Base-by-base conservation (phyloP, 1,139 yeast species). In the Suhomyces ambrosiae region DNA sequence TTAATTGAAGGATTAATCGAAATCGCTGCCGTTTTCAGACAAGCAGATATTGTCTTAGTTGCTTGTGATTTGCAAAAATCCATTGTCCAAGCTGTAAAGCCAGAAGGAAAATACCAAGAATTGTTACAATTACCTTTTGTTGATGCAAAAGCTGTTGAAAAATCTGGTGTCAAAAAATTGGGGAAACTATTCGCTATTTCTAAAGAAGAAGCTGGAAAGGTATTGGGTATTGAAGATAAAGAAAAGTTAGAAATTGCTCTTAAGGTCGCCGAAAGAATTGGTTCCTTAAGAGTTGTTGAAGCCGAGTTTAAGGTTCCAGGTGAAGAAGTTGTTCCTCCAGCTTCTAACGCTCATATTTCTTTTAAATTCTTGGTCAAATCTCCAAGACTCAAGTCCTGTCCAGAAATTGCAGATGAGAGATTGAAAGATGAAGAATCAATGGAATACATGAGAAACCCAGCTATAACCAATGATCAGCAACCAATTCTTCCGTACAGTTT, bases 291-390 rank as follows among this genome's bases (percentile, higher is more conserved):
- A 50, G 68, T 90, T 14, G 49, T 89, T 29, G 79, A 79, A 37
- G 82, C 95, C 31, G 79, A 76, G 41, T 88, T 90, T 63, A 76
- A 79, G 46, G 96, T 90, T 29, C 95, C 96, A 3, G 98, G 97
- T 25, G 97, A 90, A 65, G 61, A 67, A 18, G 68, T 71, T 23
- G 85, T 92, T 9, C 78, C 95, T 3, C 95, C 97, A 23, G 61
- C 67, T 32, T 79, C 97, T 2, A 78, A 76, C 42, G 80, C 88
- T 8, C 90, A 87, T 58, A 67, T 94, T 45, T 80, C 81, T 19
- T 51, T 94, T 27, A 88, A 88, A 59, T 84, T 86, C 45, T 64
- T 87, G 32, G 80, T 87, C 27, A 81, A 83, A 52, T 86, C 95
- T 2, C 80, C 89, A 12, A 65, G 62, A 37, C 83, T 80, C 37